phyloP scores from a whole-genome alignment of 23 red algal species.

The Gracilaria caudata region DNA sequence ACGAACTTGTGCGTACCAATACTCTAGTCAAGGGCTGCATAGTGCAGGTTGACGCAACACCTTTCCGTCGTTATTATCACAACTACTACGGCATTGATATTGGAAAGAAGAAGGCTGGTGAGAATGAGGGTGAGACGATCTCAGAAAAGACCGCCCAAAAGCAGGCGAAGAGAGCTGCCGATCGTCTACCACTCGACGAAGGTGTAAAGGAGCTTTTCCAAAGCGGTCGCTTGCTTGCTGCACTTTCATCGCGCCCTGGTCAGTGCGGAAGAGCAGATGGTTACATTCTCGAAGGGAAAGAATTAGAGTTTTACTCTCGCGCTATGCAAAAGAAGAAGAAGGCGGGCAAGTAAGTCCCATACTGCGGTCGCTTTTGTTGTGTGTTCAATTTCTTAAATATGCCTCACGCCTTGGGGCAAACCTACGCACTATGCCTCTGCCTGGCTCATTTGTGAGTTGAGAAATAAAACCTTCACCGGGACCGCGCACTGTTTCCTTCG shows the following conservation, averaged over 20 bases:
- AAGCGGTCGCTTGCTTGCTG: slow-evolving; percentile 86
- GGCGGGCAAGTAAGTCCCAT: slow-evolving; percentile 66
- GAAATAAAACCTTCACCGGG: slow-evolving; percentile 4
- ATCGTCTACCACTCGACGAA: slow-evolving; percentile 65
- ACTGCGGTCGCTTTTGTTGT: neutral
- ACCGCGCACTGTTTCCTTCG: too few relatives aligned
- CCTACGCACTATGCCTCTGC: slow-evolving; percentile 28
- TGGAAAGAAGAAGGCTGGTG: slow-evolving; percentile 93
- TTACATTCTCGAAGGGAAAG: slow-evolving; percentile 95
- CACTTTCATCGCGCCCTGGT: slow-evolving; percentile 89
- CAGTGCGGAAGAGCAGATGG: slow-evolving; percentile 97
- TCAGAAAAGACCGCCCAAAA: slow-evolving; percentile 61
- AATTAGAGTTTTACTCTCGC: slow-evolving; percentile 95
- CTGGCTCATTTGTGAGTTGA: neutral
- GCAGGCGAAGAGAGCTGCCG: slow-evolving; percentile 75
- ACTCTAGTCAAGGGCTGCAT: slow-evolving; percentile 98
- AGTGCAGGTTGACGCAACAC: slow-evolving; percentile 94
- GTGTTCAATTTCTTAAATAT: slow-evolving; percentile 40
- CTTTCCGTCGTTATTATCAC: slow-evolving; percentile 91
- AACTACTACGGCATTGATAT: slow-evolving; percentile 96
- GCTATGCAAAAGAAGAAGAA: slow-evolving; percentile 97
- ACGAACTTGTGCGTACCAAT: slow-evolving; percentile 98
- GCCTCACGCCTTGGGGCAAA: slow-evolving; percentile 14
- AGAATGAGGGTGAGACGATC: slow-evolving; percentile 77
- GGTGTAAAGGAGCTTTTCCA: slow-evolving; percentile 86